Conservation (phyloP, 805 yeast species). For the Vanderwaltozyma tropicalis region DNA sequence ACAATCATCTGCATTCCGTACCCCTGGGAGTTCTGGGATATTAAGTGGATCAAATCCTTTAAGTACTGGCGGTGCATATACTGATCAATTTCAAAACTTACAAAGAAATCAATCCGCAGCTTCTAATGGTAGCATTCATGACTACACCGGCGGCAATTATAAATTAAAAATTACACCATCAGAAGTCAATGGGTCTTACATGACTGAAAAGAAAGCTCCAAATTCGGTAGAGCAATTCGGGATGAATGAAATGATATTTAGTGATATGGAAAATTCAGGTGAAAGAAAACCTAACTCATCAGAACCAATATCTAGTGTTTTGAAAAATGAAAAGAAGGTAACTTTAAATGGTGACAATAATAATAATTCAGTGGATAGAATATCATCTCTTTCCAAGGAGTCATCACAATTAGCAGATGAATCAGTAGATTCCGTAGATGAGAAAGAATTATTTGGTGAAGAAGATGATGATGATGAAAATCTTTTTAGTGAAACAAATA, state of each 20-base stretch:
- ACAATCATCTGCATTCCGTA: slow-evolving; percentile 31
- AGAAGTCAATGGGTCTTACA: not conserved
- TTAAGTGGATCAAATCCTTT: slow-evolving; percentile 19
- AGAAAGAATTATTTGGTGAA: slow-evolving; percentile 26
- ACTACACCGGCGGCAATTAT: slow-evolving; percentile 3
- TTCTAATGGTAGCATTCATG: not conserved
- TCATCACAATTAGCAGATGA: not conserved
- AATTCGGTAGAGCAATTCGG: not conserved
- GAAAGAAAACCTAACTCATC: not conserved
- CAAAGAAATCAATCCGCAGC: slow-evolving; percentile 11
- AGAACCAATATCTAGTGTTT: not conserved
- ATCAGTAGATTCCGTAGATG: not conserved
- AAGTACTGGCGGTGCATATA: slow-evolving; percentile 25
- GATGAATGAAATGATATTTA: not conserved
- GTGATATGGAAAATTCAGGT: not conserved
- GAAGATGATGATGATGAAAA: slow-evolving; percentile 28
- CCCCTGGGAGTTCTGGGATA: slow-evolving; percentile 23
- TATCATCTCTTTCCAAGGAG: slow-evolving; percentile 1
- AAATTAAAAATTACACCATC: slow-evolving; percentile 3
- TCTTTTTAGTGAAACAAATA: slow-evolving; percentile 30
- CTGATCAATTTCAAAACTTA: slow-evolving; percentile 24
- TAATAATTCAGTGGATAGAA: not conserved
- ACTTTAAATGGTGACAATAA: not conserved
- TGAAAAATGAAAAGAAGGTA: not conserved
- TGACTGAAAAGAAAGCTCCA: not conserved